Conservation (phyloP, 352 stramenopile genomes). For the Phytopythium oedochilum region DNA sequence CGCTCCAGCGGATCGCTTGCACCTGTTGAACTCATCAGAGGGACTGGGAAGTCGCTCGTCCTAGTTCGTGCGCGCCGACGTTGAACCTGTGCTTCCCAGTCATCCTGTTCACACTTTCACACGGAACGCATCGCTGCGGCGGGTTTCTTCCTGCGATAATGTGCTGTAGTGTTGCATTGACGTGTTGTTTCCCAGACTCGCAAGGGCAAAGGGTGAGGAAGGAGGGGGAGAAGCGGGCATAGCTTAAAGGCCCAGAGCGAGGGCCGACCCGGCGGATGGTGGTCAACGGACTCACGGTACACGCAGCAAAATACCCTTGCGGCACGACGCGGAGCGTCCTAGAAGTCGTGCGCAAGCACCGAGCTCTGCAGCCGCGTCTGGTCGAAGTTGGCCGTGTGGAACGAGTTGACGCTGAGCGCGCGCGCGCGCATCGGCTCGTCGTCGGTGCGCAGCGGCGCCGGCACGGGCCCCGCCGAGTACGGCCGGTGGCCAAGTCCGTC, state of each 20-base stretch:
- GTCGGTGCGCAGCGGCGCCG: constrained; percentile 18
- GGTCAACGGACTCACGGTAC: neutral
- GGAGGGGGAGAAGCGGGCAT: neutral
- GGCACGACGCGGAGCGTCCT: neutral
- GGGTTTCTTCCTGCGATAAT: neutral
- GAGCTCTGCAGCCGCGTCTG: constrained; percentile 50
- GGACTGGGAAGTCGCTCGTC: too few relatives aligned
- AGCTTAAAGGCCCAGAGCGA: neutral
- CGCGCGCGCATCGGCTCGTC: constrained; percentile 34
- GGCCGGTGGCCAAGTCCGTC: constrained; percentile 27
- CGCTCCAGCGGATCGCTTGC: neutral
- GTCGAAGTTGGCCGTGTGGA: constrained; percentile 82
- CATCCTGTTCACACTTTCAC: neutral
- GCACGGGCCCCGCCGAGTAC: constrained; percentile 31
- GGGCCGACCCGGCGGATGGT: neutral
- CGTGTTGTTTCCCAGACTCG: neutral
- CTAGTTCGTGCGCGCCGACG: too few relatives aligned
- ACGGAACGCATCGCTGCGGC: neutral
- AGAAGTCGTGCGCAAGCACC: constrained; percentile 39
- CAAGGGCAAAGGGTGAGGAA: neutral
- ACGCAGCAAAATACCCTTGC: neutral
- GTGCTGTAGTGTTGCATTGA: neutral
- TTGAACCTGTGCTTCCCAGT: neutral
- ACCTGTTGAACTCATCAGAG: neutral
- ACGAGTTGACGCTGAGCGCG: constrained; percentile 65